Percentiles rank a stretch among this genome's conserved stretches.
Evolutionary conservation across 106 monocot genomes (phyloP).

Genomic region (Dendrobium officinale): DNA sequence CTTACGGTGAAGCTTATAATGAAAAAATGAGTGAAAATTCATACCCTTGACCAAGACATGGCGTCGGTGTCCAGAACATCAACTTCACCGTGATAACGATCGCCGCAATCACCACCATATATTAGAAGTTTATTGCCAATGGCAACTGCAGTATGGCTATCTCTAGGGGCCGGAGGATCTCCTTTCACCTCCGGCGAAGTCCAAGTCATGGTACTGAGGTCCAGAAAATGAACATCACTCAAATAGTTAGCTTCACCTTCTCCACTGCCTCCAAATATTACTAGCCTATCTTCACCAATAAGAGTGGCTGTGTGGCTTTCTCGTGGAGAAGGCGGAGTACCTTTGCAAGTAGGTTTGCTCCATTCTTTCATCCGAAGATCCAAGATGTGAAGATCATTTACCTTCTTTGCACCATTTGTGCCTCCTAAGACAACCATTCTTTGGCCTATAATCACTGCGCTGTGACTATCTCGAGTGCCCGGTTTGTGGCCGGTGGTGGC

Average conservation of each 20-base stretch:
- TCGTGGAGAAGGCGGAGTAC: constrained; percentile 53
- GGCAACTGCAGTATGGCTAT: constrained; percentile 77
- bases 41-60: constrained; percentile 83
- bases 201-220: constrained; percentile 76
- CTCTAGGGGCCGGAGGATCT: constrained; percentile 59
- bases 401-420: constrained; percentile 80
- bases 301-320: constrained; percentile 81
- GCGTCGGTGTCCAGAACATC: constrained; percentile 72
- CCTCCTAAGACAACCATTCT: constrained; percentile 78
- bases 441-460: constrained; percentile 39
- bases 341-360: constrained; percentile 57
- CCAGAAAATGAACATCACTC: constrained; percentile 81
- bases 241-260: constrained; percentile 85
- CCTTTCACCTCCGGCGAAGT: constrained; percentile 67
- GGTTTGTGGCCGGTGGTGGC: constrained; percentile 61
- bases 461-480: constrained; percentile 84
- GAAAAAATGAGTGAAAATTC: neutral
- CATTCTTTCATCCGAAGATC: constrained; percentile 72
- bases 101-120: constrained; percentile 90
- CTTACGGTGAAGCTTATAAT: too few species aligned
- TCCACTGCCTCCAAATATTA: constrained; percentile 88
- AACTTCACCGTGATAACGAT: constrained; percentile 80
- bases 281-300: constrained; percentile 39
- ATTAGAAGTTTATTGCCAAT: constrained; percentile 60
- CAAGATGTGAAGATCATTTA: constrained; percentile 73